Evolutionary conservation across 129 eudicot species (phyloP), one percentile per base, ranked within the genome.

Genomic region (Flaveria trinervia): DNA sequence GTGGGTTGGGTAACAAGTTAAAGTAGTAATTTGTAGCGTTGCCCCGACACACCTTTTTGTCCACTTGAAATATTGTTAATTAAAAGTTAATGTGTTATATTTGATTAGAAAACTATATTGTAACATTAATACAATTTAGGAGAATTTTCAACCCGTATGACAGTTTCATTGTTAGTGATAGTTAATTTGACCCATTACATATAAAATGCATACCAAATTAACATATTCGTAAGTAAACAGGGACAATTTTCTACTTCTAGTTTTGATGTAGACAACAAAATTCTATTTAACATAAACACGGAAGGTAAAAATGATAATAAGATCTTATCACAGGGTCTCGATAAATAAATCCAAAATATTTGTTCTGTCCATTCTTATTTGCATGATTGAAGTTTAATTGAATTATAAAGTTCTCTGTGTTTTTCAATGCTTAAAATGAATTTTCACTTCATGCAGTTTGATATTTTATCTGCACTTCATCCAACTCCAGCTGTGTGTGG

Each of bases 401-500:
- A 59, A 61, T 13, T 28, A 26, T 62, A 28, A 62, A 5, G 20
- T 28, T 13, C 43, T 62, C 4, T 25, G 9, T 18, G 28, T 61
- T 62, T 20, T 62, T 28, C 9, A 26, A 69, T 80, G 17, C n/a
- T 13, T 79, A 41, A 70, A 56, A 57, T 70, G 18, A 16, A 49
- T 69, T 36, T 70, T 50, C 9, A 26, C 51, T 43, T 15, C 77
- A 60, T 80, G 74, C 95, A 95, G 99, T 95, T 89, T 81, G 86
- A 89, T 70, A 82, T 92, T 62, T 82, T 95, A 83, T 88, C 97
- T 73, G 86, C 88, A 30, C 96, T 95, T 81, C 99, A 95, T 82
- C 99, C 99, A 77, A 95, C 88, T 72, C 99, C 99, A 72, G 99
- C 99, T 64, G 97, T 95, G 17, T 95, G 99, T 77, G 99, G 99